These are phyloP conservation scores for Mesotaenium endlicherianum DNA, from an alignment of 139 green algal species.

Conservation along the genomic window DNA sequence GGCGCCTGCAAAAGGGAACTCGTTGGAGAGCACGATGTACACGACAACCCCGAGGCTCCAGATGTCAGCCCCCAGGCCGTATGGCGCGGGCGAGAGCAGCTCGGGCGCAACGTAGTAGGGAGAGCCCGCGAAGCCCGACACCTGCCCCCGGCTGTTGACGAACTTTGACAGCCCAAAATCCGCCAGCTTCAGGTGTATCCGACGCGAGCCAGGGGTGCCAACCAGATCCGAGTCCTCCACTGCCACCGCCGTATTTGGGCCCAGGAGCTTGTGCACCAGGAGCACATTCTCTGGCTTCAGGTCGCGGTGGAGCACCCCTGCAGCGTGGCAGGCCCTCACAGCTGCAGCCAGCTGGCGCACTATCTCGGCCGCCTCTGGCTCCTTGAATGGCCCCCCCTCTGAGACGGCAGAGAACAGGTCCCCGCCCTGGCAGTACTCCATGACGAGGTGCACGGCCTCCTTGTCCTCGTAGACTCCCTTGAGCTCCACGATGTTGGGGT, in stretches of 20 bases:
- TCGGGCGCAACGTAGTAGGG: constrained; percentile 28
- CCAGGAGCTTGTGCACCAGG: constrained; percentile 75
- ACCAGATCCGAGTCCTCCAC: constrained; percentile 58
- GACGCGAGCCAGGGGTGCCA: constrained; percentile 69
- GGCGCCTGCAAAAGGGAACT: not conserved
- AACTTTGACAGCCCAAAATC: constrained; percentile 93
- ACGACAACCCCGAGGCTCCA: constrained; percentile 20
- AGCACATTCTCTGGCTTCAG: constrained; percentile 95
- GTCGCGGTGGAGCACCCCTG: constrained; percentile 89
- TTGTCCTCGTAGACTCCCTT: constrained; percentile 85
- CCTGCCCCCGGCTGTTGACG: not conserved
- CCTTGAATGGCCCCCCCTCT: constrained; percentile 71
- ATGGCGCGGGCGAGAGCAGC: not conserved
- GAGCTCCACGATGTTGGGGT: constrained; percentile 78
- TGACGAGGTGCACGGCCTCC: constrained; percentile 82
- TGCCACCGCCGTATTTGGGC: constrained; percentile 77
- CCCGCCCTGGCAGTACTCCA: constrained; percentile 87
- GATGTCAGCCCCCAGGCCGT: constrained; percentile 2
- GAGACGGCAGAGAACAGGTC: constrained; percentile 96
- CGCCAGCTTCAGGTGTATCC: constrained; percentile 80
- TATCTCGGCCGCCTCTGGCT: constrained; percentile 77
- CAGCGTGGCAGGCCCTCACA: constrained; percentile 85
- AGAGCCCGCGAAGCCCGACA: not conserved
- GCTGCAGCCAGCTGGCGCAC: constrained; percentile 83
- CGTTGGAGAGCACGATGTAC: constrained; percentile 16